These are phyloP conservation scores for Odonthalia washingtoniensis DNA, from an alignment of 31 red algal genomes.

Conservation along the genomic window DNA sequence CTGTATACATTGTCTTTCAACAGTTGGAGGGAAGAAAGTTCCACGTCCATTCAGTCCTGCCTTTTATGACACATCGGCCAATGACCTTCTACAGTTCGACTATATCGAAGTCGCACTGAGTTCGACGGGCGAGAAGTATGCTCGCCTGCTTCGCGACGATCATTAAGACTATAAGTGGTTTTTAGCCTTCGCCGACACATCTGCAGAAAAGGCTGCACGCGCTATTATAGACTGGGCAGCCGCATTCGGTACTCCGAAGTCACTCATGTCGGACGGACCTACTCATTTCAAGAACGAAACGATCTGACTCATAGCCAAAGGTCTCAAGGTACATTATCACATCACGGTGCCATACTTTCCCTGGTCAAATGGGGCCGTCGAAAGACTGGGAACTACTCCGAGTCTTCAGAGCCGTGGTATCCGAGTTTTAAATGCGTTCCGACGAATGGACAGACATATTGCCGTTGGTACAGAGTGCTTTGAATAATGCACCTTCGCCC, in stretches of 20 bases:
- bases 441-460: background rate
- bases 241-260: background rate
- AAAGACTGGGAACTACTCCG: background rate
- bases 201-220: background rate
- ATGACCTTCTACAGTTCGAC: constrained; percentile 15
- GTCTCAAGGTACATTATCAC: constrained; percentile 14
- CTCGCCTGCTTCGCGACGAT: background rate
- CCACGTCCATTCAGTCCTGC: constrained; percentile 37
- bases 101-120: background rate
- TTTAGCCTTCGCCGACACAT: background rate
- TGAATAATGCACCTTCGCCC: constrained; percentile 1
- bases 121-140: constrained; percentile 1
- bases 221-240: constrained; percentile 4
- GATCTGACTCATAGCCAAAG: background rate
- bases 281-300: too few species aligned
- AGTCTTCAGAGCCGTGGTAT: background rate
- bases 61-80: background rate
- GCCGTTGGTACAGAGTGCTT: background rate
- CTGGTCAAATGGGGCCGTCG: constrained; percentile 11
- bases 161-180: constrained; percentile 29
- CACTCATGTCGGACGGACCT: constrained; percentile 14
- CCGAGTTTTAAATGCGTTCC: background rate
- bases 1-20: constrained; percentile 52
- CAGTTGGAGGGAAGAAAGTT: constrained; percentile 29
- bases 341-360: constrained; percentile 2